Base-by-base conservation (phyloP, 495 filamentous ascomycete species). In the Staphylotrichum longicolle region DNA sequence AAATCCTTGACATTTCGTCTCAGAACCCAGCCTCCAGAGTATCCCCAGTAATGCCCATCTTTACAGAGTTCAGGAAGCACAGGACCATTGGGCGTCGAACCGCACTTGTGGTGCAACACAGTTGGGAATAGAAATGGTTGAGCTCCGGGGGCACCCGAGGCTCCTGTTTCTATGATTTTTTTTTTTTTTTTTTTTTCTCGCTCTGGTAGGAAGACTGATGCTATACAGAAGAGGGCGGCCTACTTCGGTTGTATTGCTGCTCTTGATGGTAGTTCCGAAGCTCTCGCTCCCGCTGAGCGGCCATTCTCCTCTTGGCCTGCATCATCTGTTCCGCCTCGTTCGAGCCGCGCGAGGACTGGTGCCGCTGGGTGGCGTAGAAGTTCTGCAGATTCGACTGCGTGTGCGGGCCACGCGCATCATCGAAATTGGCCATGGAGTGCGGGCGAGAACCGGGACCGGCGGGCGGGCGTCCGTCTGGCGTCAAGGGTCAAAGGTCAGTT, bases 171-270 rank as follows among this genome's bases (percentile, higher is more conserved):
- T 69, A 62, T 67, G 60, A 67, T 64, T 66, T 73, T 66, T 66
- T 63, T 62, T 64, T 66, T 66, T 63, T 62, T 64, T 62, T 61
- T 59, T 10, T 69, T 70, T 73, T 68, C 70, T 73, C 66, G 73
- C 78, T 83, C 78, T 77, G 79, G 84, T 84, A 75, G 83, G 68
- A 73, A 68, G 68, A 68, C 62, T 70, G 73, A 73, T 77, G 77
- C 76, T 80, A 82, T 80, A 81, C 78, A 82, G 81, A 75, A 81
- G 81, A 83, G 79, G 81, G 80, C 69, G 81, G 82, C 82, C 82
- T 85, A 98, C 94, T 96, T 88, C 93, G 88, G 80, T 97, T 95
- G 83, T 95, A 98, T 86, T 98, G 94, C 83, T 98, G 94, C 83
- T 98, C 94, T 81, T 97, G 94, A 78, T 98, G 94, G 81, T 97